Percentiles rank a stretch among this genome's conserved stretches.
Evolutionary conservation across 306 rosid species (phyloP).

Genomic region (Lathyrus tuberosus): DNA sequence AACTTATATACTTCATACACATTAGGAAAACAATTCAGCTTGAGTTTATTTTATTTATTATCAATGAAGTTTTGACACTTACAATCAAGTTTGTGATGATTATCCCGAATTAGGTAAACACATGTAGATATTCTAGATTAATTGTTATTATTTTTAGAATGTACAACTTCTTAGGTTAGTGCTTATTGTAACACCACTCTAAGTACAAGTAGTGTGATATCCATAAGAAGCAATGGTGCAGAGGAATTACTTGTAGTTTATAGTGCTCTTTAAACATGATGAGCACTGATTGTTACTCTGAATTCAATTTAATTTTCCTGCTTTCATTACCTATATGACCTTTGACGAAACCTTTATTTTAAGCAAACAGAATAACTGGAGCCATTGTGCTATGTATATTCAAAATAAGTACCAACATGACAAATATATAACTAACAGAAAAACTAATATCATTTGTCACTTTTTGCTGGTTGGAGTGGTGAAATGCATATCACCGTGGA

Average conservation of each 20-base stretch:
- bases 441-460: no score
- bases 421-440: neutral
- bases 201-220: neutral
- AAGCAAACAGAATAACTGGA: neutral
- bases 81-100: slow-evolving; percentile 23
- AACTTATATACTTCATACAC: slow-evolving; percentile 29
- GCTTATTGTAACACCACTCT: no score
- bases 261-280: neutral
- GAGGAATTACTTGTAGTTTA: neutral
- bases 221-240: neutral
- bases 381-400: neutral
- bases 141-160: no score
- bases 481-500: no score
- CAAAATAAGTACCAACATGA: neutral
- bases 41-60: slow-evolving; percentile 21
- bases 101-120: neutral
- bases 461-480: no score
- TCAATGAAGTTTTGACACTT: slow-evolving; percentile 38
- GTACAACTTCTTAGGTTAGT: no score
- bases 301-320: neutral
- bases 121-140: no score
- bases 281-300: neutral
- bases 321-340: neutral
- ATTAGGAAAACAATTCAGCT: slow-evolving; percentile 29
- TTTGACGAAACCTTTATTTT: neutral